Base-by-base conservation (phyloP, 1,284 basidiomycete species). In the Neotropicomus parvogracilis region DNA sequence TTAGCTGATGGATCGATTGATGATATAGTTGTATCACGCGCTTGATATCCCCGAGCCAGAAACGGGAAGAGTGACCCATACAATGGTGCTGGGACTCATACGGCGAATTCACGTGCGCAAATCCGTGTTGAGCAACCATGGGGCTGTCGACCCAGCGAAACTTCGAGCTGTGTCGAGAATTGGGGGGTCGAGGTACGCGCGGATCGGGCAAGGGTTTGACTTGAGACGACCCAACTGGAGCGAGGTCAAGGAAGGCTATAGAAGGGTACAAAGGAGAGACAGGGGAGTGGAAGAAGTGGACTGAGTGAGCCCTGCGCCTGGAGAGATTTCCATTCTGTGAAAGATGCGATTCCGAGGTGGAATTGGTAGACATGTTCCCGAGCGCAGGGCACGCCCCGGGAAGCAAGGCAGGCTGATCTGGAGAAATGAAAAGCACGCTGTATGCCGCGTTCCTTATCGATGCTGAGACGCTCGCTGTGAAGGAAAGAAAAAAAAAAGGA, bases 11-110 rank as follows among this genome's bases (percentile, higher is more conserved):
- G 39, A 37, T 44, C 40, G 38, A 31, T 43, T 35, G 47, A 35
- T 44, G 48, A 57, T 54, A 58, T 32, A 81, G 72, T 70, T 85
- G 27, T 73, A 77, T 63, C 76, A 78, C 59, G 74, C 68, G 53
- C 73, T 83, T 57, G 79, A 85, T 54, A 74, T 87, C 45, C 63
- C 59, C 42, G 66, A 67, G 20, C 70, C 73, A 3, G 63, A 65
- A 47, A 70, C 67, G 19, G 70, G 72, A 29, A 67, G 66, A 26
- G 54, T 70, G 35, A 76, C 78, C 12, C 75, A 75, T 3, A 83
- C 81, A 7, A 68, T 88, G 19, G 65, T 86, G 40, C 62, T 91
- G 26, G 86, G 86, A 4, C 72, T 77, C 46, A 77, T 90, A 58
- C 80, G 78, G 65, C 70, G 73, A 43, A 73, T 83, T 32, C 87